Evolutionary conservation across 2,329 filamentous ascomycete species (phyloP).

Genomic region (Nannizziopsis arthrosporioides): DNA sequence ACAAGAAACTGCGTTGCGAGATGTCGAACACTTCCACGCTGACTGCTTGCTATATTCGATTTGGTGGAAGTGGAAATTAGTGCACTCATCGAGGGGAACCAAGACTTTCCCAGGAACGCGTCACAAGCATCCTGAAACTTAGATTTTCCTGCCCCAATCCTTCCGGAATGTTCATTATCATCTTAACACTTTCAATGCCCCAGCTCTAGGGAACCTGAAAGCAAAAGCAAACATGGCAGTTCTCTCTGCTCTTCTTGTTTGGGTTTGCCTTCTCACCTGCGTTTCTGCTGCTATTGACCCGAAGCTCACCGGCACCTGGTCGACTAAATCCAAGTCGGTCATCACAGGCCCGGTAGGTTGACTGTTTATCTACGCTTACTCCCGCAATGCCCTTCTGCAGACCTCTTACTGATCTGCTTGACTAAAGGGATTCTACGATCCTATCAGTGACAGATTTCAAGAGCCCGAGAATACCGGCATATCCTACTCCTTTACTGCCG

Average conservation of each 20-base stretch:
- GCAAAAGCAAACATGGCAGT: conserved; percentile 1
- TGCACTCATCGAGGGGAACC: too few species aligned
- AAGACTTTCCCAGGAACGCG: too few species aligned
- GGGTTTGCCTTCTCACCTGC: neutral
- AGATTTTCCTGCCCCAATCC: too few species aligned
- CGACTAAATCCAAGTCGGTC: conserved; percentile 57
- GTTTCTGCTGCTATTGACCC: conserved; percentile 23
- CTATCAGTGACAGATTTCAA: conserved; percentile 51
- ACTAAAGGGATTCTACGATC: conserved; percentile 56
- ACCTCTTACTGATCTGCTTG: conserved; percentile 15
- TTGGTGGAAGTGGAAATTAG: too few species aligned
- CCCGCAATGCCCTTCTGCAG: neutral
- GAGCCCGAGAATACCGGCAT: conserved; percentile 57
- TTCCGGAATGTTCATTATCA: too few species aligned
- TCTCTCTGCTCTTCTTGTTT: neutral
- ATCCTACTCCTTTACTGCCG: conserved; percentile 60
- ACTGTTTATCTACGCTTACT: neutral
- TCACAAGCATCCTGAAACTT: too few species aligned
- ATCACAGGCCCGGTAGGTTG: conserved; percentile 55
- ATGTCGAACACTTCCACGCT: too few species aligned
- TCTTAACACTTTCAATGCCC: too few species aligned
- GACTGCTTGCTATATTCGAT: too few species aligned
- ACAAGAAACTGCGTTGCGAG: too few species aligned
- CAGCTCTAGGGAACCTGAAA: neutral
- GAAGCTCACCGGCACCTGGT: conserved; percentile 58